A percentile compares a stretch with the other conserved stretches of the same genome.
These are phyloP conservation scores for Murraya koenigii DNA, from an alignment of 345 rosid species.

Conservation along the genomic window DNA sequence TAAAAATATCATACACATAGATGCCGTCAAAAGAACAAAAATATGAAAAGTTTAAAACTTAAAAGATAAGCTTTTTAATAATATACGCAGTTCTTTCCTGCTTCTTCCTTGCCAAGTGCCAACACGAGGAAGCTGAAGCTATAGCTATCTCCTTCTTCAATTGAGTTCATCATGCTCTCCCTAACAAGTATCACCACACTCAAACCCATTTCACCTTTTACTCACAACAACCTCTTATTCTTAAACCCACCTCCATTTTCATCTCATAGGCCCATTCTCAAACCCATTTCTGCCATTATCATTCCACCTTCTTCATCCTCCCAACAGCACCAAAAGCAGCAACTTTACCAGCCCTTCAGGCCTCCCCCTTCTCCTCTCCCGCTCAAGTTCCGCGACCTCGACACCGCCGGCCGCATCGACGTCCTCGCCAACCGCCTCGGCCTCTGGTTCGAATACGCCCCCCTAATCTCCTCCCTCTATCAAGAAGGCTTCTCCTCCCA, in stretches of 20 bases:
- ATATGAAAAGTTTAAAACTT: background rate
- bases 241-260: background rate
- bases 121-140: no score
- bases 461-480: conserved; percentile 67
- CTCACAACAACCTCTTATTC: conserved; percentile 1
- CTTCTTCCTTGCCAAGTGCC: background rate
- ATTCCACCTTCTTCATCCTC: conserved; percentile 34
- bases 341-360: conserved; percentile 78
- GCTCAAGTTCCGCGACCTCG: conserved; percentile 58
- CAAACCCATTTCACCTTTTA: conserved; percentile 2
- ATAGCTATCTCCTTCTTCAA: background rate
- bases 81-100: background rate
- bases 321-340: conserved; percentile 31
- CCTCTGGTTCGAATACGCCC: conserved; percentile 88
- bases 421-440: conserved; percentile 74
- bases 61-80: background rate
- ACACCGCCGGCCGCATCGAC: conserved; percentile 56
- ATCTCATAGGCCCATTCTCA: conserved; percentile 21
- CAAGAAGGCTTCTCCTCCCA: conserved; percentile 72
- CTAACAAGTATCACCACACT: conserved; percentile 4
- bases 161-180: background rate
- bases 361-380: conserved; percentile 94
- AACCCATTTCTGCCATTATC: conserved; percentile 38
- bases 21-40: background rate
- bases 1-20: no score